Conservation (phyloP, 129 eudicot genomes). For the Flaveria sonorensis region DNA sequence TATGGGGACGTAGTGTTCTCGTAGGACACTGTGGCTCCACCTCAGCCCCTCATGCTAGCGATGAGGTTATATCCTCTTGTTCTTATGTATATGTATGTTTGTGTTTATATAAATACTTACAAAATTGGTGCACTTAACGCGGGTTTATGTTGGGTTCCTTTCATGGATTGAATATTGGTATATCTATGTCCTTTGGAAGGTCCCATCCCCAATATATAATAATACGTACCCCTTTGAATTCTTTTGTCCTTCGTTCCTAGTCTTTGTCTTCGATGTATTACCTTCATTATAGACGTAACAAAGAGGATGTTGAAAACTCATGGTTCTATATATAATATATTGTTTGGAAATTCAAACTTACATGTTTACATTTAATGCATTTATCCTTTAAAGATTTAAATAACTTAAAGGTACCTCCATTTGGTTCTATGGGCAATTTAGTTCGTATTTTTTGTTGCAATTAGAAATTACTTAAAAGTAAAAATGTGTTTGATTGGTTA, state of each 20-base stretch:
- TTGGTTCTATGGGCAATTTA: too few relatives aligned
- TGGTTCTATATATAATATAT: neutral
- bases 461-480: too few relatives aligned
- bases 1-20: too few relatives aligned
- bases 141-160: constrained; percentile 1
- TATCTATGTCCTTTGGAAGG: neutral
- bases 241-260: neutral
- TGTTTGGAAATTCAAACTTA: neutral
- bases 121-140: neutral
- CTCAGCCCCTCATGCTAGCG: too few relatives aligned
- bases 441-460: too few relatives aligned
- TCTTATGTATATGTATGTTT: too few relatives aligned
- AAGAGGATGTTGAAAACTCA: neutral
- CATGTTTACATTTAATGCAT: neutral
- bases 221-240: neutral
- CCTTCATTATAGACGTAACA: neutral
- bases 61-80: too few relatives aligned
- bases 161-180: neutral
- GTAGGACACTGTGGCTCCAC: too few relatives aligned
- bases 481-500: too few relatives aligned
- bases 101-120: neutral
- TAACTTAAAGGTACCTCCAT: too few relatives aligned
- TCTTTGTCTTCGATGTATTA: neutral
- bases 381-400: neutral
- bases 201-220: neutral